Evolutionary conservation across 2,329 filamentous ascomycete species (phyloP), one percentile per base, ranked within the genome.

Genomic region (Pseudopithomyces chartarum): DNA sequence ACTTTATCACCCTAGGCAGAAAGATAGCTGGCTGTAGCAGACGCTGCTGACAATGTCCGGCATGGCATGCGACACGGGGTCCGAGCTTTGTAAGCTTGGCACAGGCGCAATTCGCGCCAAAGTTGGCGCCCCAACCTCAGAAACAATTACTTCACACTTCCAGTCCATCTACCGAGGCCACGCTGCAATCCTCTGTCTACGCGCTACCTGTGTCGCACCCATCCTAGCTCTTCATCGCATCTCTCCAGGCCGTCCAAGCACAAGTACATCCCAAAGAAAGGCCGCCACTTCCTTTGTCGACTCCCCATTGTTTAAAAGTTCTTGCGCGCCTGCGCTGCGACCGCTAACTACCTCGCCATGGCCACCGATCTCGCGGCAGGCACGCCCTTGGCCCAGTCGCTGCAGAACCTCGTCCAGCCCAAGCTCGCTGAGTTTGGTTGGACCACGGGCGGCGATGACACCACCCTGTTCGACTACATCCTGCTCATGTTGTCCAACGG

Each of bases 401-500:
- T 99, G 53, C 92, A 90, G 73, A 82, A 83, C 67, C 89, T 88
- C 40, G 92, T 98, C 61, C 91, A 95, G 78, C 90, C 91, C 32
- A 98, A 98, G 81, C 83, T 99, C 56, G 86, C 92, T 57, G 94
- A 99, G 78, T 89, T 93, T 64, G 94, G 93, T 69, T 98, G 95
- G 94, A 92, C 88, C 60, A 88, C 90, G 29, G 89, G 89, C 65
- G 89, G 89, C 65, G 86, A 87, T 70, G 92, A 94, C 76, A 88
- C 89, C 22, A 91, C 92, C 36, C 85, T 99, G 57, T 89, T 92
- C 57, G 95, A 99, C 79, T 99, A 98, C 79, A 95, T 99, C 65
- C 90, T 98, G 57, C 86, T 98, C 61, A 97, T 98, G 94, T 85
- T 99, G 32, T 91, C 91, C 60, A 98, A 97, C 78, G 92, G 93